Base-by-base conservation (phyloP, 2,329 filamentous ascomycete species). In the Talaromyces amestolkiae region DNA sequence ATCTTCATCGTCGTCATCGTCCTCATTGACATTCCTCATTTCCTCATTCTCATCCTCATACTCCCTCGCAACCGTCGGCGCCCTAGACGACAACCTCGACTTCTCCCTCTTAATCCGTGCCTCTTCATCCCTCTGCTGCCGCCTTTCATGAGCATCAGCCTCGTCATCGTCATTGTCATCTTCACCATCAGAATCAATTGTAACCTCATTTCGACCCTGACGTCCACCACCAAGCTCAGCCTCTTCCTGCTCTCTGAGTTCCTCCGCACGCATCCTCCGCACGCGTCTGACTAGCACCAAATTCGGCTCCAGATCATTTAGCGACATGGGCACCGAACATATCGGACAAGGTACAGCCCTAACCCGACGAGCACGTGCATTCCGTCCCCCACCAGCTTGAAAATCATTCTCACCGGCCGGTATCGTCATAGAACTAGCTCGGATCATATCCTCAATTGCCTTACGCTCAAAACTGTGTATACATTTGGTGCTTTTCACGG, bases 401-500 rank as follows among this genome's bases (percentile, higher is more conserved):
- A 47, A 69, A 54, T 69, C 70, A 19, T 61, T 60, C 2, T 56
- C 67, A 0, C 61, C 49, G 0, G 68, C 67, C 0, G 72, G 71
- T 2, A 72, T 70, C 4, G 72, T 71, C 31, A 72, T 68, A n/a
- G 67, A 73, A 49, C 77, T 79, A 11, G 70, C 70, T 0, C 64
- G 59, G 39, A 84, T 78, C 78, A 84, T 81, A 17, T 73, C 72
- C 17, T 76, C 65, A 65, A 84, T 83, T 0, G 82, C 82, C 2
- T 70, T 67, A 19, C 75, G 78, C 69, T 84, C 82, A 69, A 84
- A 84, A 58, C 76, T 81, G 68, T 84, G 82, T 0, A 78, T 80
- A 67, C 82, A 84, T 71, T 82, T 81, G 0, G 74, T 78, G 68
- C 79, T 82, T 5, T 77, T 83, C 2, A 84, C 77, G 0, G 82